These are phyloP conservation scores for Phytophthora pluvialis DNA, from an alignment of 352 stramenopile genomes.

Conservation along the genomic window DNA sequence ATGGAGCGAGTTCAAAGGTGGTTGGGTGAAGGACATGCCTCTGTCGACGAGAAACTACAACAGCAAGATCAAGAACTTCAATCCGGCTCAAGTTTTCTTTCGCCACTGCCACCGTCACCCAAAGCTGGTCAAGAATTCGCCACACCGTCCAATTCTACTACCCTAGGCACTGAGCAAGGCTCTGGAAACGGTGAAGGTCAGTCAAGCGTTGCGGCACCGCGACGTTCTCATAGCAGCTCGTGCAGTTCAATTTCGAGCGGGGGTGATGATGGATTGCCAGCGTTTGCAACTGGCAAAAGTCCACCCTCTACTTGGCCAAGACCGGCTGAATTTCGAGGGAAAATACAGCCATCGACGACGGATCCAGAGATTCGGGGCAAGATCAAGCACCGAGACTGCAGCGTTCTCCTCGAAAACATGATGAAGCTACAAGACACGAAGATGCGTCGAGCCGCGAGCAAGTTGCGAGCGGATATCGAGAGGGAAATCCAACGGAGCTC, in stretches of 20 bases:
- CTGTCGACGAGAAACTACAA: neutral
- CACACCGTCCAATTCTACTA: constrained; percentile 1
- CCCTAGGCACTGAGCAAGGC: constrained; percentile 9
- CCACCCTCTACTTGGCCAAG: neutral
- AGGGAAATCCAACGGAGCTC: constrained; percentile 23
- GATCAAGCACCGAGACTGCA: constrained; percentile 35
- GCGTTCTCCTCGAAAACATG: constrained; percentile 35
- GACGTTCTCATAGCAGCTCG: neutral
- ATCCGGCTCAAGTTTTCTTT: neutral
- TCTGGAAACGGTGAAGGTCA: neutral
- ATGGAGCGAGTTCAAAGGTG: constrained; percentile 28
- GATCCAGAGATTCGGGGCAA: neutral
- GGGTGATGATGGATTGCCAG: neutral
- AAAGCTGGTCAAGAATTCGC: neutral
- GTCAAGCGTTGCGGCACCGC: neutral
- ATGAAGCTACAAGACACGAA: constrained; percentile 33
- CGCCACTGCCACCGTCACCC: neutral
- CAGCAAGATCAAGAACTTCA: neutral
- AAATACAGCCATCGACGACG: neutral
- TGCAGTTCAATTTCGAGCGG: neutral
- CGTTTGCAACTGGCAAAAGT: too few relatives aligned
- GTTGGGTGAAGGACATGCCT: neutral
- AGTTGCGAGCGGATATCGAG: constrained; percentile 23
- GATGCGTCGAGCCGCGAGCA: constrained; percentile 10
- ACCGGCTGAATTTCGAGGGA: neutral